These are phyloP conservation scores for Davidsoniella australis DNA, from an alignment of 2,329 filamentous ascomycete genomes.

Conservation along the genomic window DNA sequence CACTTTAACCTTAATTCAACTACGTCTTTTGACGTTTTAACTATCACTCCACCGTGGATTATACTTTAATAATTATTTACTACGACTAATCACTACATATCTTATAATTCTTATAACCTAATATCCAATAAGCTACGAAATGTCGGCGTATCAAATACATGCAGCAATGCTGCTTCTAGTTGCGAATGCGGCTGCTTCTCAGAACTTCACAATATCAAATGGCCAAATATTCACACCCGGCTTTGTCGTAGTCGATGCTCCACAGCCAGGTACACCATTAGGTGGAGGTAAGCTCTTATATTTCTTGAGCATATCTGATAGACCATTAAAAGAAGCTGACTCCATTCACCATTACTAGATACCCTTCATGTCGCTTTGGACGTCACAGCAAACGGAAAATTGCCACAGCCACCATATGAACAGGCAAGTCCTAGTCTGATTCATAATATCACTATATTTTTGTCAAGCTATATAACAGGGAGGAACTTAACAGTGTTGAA, in stretches of 20 bases:
- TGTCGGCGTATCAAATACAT: neutral
- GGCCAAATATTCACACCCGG: conserved; percentile 56
- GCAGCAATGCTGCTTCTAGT: conserved; percentile 16
- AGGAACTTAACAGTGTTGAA: conserved; percentile 55
- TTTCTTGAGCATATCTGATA: neutral
- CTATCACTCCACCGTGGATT: no score
- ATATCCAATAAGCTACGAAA: neutral
- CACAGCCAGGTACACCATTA: conserved; percentile 45
- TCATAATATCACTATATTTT: conserved; percentile 48
- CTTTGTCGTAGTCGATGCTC: conserved; percentile 47
- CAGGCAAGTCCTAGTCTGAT: conserved; percentile 38
- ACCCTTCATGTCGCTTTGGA: conserved; percentile 49
- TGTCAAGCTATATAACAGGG: conserved; percentile 44
- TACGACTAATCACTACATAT: no score
- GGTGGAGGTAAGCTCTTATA: conserved; percentile 36
- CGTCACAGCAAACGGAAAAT: conserved; percentile 45
- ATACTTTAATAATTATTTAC: no score
- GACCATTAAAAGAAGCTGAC: conserved; percentile 7
- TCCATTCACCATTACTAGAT: conserved; percentile 20
- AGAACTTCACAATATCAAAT: conserved; percentile 38
- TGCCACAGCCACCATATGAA: conserved; percentile 32
- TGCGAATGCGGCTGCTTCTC: conserved; percentile 19
- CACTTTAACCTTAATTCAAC: no score
- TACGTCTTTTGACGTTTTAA: neutral
- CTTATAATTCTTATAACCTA: no score